Evolutionary conservation across 495 filamentous ascomycete species (phyloP).

Genomic region (Aspergillus avenaceus): DNA sequence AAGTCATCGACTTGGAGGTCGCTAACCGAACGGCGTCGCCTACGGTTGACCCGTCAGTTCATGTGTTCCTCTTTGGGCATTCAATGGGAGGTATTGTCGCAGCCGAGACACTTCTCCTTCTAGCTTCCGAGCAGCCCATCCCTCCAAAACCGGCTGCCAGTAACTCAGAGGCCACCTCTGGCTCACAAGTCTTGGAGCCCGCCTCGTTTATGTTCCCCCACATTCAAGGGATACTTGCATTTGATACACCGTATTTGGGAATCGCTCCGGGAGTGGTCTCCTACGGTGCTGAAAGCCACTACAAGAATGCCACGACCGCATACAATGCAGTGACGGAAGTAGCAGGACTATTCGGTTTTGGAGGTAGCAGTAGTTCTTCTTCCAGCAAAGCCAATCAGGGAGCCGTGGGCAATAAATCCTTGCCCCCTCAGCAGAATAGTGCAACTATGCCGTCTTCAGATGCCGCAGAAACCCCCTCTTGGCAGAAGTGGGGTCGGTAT

Average conservation of each 20-base stretch:
- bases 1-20: slow-evolving; percentile 93
- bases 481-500: slow-evolving; percentile 74
- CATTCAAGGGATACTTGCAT: slow-evolving; percentile 83
- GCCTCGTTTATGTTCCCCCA: slow-evolving; percentile 57
- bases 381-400: slow-evolving; percentile 7
- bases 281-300: slow-evolving; percentile 82
- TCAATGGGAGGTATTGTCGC: slow-evolving; percentile 98
- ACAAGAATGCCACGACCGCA: slow-evolving; percentile 66
- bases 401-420: slow-evolving; percentile 12
- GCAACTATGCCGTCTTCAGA: slow-evolving; percentile 35
- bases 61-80: slow-evolving; percentile 80
- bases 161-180: slow-evolving; percentile 20
- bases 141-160: slow-evolving; percentile 20
- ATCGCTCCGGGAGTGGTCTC: slow-evolving; percentile 86
- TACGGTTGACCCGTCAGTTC: slow-evolving; percentile 84
- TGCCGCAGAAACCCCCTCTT: slow-evolving; percentile 53
- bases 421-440: slow-evolving; percentile 21
- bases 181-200: slow-evolving; percentile 23
- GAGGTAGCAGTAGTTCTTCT: slow-evolving; percentile 26
- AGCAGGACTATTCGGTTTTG: slow-evolving; percentile 56
- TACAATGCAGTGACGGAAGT: slow-evolving; percentile 65
- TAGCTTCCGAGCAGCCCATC: slow-evolving; percentile 67
- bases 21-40: slow-evolving; percentile 75
- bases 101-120: slow-evolving; percentile 73
- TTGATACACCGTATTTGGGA: slow-evolving; percentile 92